Evolutionary conservation across 345 rosid genomes (phyloP).

Genomic region (Euclidium syriacum): DNA sequence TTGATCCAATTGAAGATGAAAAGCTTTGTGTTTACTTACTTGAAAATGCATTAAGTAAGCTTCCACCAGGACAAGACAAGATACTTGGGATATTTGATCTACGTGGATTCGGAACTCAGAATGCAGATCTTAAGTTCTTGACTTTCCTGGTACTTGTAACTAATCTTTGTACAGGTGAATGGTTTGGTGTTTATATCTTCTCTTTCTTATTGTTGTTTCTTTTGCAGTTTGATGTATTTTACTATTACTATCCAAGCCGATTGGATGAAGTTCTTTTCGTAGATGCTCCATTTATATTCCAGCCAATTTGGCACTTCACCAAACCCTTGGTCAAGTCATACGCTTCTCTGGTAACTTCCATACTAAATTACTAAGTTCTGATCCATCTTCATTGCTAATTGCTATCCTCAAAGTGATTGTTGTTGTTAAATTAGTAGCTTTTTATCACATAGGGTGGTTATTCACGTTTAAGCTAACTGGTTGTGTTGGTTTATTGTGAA

Average conservation of each 20-base stretch:
- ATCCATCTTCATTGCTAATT: not conserved
- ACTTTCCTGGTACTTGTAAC: conserved; percentile 69
- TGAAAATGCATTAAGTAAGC: conserved; percentile 77
- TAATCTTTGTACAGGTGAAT: not conserved
- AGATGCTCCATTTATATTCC: conserved; percentile 81
- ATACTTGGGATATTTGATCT: conserved; percentile 81
- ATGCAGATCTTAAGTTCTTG: conserved; percentile 70
- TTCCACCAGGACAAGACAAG: conserved; percentile 61
- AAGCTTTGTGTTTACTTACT: conserved; percentile 65
- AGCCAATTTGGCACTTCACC: conserved; percentile 75
- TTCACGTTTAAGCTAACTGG: not conserved
- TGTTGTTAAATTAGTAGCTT: not conserved
- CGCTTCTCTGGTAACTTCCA: conserved; percentile 64
- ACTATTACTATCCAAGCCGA: conserved; percentile 86
- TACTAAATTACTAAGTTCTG: not conserved
- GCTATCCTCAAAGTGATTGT: not conserved
- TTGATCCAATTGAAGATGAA: conserved; percentile 65
- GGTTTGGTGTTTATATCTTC: not conserved
- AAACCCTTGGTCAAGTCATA: conserved; percentile 74
- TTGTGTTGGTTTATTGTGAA: conserved; percentile 22
- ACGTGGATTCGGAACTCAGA: conserved; percentile 56
- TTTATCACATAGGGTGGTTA: not conserved
- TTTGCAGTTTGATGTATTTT: conserved; percentile 80
- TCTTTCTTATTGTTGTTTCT: not conserved
- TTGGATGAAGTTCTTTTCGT: conserved; percentile 82